Evolutionary conservation across 2,329 filamentous ascomycete genomes (phyloP).

Genomic region (Eutypa lata): DNA sequence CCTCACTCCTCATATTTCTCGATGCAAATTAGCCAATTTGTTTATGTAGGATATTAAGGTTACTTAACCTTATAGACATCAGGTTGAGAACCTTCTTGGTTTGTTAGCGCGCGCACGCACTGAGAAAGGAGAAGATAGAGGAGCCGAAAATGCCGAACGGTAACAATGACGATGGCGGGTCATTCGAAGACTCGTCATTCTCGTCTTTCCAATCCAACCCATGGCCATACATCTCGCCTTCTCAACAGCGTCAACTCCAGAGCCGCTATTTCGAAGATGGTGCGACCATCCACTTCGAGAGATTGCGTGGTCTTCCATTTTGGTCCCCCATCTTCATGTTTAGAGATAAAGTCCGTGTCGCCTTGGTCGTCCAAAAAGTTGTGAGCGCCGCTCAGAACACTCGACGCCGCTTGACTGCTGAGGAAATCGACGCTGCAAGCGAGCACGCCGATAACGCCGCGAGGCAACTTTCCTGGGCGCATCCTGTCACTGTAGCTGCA

Average conservation of each 20-base stretch:
- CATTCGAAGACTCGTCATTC: background rate
- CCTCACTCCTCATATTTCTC: too few relatives aligned
- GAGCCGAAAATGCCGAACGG: background rate
- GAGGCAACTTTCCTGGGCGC: constrained; percentile 28
- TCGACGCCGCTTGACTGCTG: constrained; percentile 20
- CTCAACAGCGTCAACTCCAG: constrained; percentile 16
- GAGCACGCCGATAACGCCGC: constrained; percentile 21
- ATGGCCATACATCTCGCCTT: constrained; percentile 20
- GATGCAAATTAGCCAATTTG: too few relatives aligned
- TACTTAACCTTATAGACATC: too few relatives aligned
- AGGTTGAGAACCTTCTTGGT: too few relatives aligned
- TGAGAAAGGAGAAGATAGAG: too few relatives aligned
- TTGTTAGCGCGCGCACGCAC: background rate
- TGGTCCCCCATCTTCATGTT: constrained; percentile 8
- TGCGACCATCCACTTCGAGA: constrained; percentile 26
- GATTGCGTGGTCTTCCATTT: constrained; percentile 10
- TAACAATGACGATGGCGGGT: background rate
- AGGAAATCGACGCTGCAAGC: constrained; percentile 24
- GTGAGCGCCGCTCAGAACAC: constrained; percentile 1
- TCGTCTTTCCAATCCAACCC: too few relatives aligned
- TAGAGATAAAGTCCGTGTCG: background rate
- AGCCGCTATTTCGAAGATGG: constrained; percentile 19
- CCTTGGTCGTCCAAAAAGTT: constrained; percentile 7
- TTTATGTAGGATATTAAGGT: background rate
- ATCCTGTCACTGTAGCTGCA: constrained; percentile 19